These are phyloP conservation scores for Durio zibethinus DNA, from an alignment of 345 rosid species.

Conservation along the genomic window DNA sequence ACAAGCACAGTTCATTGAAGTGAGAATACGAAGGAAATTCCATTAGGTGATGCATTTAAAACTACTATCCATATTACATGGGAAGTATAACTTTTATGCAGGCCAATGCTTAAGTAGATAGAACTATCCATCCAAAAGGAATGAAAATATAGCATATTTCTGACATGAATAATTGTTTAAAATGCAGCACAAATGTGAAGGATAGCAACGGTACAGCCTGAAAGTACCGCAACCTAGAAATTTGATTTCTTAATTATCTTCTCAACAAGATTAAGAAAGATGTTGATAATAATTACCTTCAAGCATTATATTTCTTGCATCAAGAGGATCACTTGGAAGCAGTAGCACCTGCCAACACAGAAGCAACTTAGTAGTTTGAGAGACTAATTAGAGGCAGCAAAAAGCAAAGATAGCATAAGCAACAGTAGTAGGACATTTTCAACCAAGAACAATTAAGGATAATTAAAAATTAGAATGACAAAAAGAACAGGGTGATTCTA, in stretches of 20 bases:
- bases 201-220: not conserved
- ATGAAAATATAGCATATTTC: not conserved
- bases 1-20: conserved; percentile 11
- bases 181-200: not conserved
- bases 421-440: not conserved
- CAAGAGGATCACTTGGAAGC: conserved; percentile 90
- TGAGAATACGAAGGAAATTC: conserved; percentile 1
- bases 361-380: conserved; percentile 4
- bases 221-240: not conserved
- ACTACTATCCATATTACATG: not conserved
- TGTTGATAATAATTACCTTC: conserved; percentile 66
- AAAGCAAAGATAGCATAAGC: conserved; percentile 1
- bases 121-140: not conserved
- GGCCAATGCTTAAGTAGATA: not conserved
- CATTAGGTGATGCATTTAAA: not conserved
- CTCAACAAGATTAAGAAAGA: conserved; percentile 2
- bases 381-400: not conserved
- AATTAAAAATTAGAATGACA: not conserved
- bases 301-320: conserved; percentile 92
- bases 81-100: not conserved
- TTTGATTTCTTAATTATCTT: not conserved
- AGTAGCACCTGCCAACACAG: conserved; percentile 49
- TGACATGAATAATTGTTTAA: not conserved
- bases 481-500: not conserved
- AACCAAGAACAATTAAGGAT: conserved; percentile 13